These are phyloP conservation scores for Funneliformis caledonium DNA, from an alignment of 371 early-diverging fungal genomes.

Conservation along the genomic window DNA sequence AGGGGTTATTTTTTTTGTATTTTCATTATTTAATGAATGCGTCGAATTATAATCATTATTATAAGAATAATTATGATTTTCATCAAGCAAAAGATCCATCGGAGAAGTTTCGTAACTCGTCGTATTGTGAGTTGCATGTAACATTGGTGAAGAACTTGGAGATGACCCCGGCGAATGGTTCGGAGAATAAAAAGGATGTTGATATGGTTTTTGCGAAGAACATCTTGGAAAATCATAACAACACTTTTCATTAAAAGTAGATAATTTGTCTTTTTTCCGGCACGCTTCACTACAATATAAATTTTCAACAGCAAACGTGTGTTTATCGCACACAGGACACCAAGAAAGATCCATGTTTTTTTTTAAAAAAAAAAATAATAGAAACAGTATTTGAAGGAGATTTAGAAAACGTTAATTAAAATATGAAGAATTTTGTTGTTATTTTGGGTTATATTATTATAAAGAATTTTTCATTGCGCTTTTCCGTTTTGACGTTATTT, in stretches of 20 bases:
- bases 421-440: not conserved
- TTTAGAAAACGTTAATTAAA: not conserved
- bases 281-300: conserved; percentile 34
- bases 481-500: no score
- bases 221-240: conserved; percentile 21
- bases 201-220: not conserved
- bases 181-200: not conserved
- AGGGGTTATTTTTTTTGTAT: no score
- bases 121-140: not conserved
- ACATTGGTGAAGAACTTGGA: not conserved
- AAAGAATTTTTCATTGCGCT: no score
- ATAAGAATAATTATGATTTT: no score
- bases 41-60: no score
- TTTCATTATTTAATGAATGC: no score
- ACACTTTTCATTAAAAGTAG: not conserved
- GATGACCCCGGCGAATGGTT: not conserved
- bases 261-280: not conserved
- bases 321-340: conserved; percentile 28
- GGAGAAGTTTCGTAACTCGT: not conserved
- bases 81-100: not conserved
- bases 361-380: not conserved
- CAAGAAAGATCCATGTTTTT: conserved; percentile 31
- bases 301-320: conserved; percentile 12
- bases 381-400: not conserved
- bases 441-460: no score